Percentiles rank a stretch among this genome's conserved stretches.
These are phyloP conservation scores for Plectranthus barbatus DNA, from an alignment of 257 asterid genomes.

Conservation along the genomic window DNA sequence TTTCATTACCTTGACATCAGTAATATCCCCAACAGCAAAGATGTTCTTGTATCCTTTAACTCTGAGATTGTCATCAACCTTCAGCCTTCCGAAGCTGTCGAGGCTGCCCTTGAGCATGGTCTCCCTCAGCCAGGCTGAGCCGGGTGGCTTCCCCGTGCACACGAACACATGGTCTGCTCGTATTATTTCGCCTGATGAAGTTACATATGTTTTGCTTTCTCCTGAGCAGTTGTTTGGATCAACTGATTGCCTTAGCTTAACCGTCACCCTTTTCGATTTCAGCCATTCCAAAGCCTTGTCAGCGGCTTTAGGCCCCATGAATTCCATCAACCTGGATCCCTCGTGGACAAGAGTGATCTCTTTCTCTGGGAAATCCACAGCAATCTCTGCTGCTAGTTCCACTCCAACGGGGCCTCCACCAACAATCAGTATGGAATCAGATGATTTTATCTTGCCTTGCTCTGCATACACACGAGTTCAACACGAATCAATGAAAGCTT, in stretches of 20 bases:
- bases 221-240: slow-evolving; percentile 31
- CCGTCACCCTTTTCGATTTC: slow-evolving; percentile 53
- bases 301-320: slow-evolving; percentile 72
- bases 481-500: no score
- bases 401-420: slow-evolving; percentile 88
- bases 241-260: slow-evolving; percentile 49
- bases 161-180: slow-evolving; percentile 47
- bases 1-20: slow-evolving; percentile 71
- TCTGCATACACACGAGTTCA: slow-evolving; percentile 39
- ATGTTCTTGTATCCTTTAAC: slow-evolving; percentile 57
- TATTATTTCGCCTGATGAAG: slow-evolving; percentile 59
- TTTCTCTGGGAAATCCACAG: slow-evolving; percentile 59
- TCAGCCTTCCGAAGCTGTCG: slow-evolving; percentile 50
- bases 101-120: slow-evolving; percentile 42
- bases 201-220: slow-evolving; percentile 35
- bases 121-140: slow-evolving; percentile 57
- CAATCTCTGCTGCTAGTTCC: slow-evolving; percentile 85
- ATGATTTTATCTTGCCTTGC: slow-evolving; percentile 48
- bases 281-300: slow-evolving; percentile 66
- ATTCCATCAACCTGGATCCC: slow-evolving; percentile 68
- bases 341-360: slow-evolving; percentile 55
- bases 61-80: slow-evolving; percentile 65
- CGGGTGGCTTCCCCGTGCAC: slow-evolving; percentile 73
- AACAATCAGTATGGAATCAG: slow-evolving; percentile 49
- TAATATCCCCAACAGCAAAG: slow-evolving; percentile 73